Conservation (phyloP, 2,329 filamentous ascomycete genomes). For the Neofusicoccum umdonicola region DNA sequence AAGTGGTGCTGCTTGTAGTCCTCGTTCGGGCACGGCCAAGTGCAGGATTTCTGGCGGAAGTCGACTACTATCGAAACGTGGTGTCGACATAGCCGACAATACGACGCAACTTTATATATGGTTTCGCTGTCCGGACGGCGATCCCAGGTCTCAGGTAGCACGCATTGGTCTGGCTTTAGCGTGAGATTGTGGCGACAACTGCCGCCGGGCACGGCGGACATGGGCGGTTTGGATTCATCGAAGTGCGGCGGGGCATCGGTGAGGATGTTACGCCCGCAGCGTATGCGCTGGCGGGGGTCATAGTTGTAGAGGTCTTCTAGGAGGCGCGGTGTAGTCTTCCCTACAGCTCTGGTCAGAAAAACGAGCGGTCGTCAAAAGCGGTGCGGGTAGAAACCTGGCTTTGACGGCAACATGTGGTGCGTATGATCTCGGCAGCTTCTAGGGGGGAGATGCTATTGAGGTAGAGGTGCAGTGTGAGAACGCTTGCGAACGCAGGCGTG, state of each 20-base stretch:
- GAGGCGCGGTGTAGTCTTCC: constrained; percentile 51
- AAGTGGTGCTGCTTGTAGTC: constrained; percentile 63
- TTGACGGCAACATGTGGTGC: background rate
- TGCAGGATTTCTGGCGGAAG: constrained; percentile 43
- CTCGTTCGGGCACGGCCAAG: constrained; percentile 46
- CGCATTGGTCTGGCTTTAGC: constrained; percentile 56
- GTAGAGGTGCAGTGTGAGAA: background rate
- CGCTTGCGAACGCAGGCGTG: background rate
- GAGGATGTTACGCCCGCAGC: constrained; percentile 54
- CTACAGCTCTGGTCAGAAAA: constrained; percentile 24
- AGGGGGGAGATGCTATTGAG: background rate
- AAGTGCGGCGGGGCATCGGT: constrained; percentile 57
- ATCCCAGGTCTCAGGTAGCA: constrained; percentile 43
- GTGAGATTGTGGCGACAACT: constrained; percentile 62
- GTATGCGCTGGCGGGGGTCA: constrained; percentile 48
- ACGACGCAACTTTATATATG: constrained; percentile 57
- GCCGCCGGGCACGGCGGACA: constrained; percentile 35
- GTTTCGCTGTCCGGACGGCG: constrained; percentile 37
- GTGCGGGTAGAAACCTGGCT: constrained; percentile 8
- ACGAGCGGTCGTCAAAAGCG: background rate
- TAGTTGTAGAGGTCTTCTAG: constrained; percentile 53
- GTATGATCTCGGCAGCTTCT: background rate
- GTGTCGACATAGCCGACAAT: constrained; percentile 61
- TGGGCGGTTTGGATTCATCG: constrained; percentile 33
- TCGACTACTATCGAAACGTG: constrained; percentile 60